Evolutionary conservation across 805 yeast species (phyloP).

Genomic region (Candida corydali): DNA sequence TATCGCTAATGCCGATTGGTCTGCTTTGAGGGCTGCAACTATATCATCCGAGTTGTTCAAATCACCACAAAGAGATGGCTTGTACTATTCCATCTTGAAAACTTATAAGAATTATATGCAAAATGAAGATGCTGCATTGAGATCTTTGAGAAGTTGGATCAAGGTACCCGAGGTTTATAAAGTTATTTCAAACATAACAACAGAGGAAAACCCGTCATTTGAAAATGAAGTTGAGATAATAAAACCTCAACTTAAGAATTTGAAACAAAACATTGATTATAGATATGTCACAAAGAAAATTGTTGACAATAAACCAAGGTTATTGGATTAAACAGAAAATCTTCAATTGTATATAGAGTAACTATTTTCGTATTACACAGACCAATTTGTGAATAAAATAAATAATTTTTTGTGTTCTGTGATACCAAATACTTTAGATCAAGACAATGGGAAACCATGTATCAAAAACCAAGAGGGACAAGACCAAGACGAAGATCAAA

Average conservation of each 20-base stretch:
- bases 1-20: conserved; percentile 83
- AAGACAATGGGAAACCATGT: conserved; percentile 5
- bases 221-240: conserved; percentile 14
- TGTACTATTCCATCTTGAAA: conserved; percentile 54
- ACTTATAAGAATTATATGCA: conserved; percentile 41
- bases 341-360: conserved; percentile 1
- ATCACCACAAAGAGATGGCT: conserved; percentile 42
- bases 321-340: conserved; percentile 2
- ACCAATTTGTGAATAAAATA: too few relatives aligned
- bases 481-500: neutral
- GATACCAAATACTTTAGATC: neutral
- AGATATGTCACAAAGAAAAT: conserved; percentile 16
- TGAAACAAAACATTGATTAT: conserved; percentile 28
- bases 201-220: conserved; percentile 16
- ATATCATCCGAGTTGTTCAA: conserved; percentile 35
- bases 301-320: conserved; percentile 9
- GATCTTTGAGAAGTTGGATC: conserved; percentile 28
- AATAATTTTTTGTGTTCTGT: neutral
- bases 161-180: conserved; percentile 20
- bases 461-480: conserved; percentile 1
- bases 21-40: conserved; percentile 76
- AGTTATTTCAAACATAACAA: conserved; percentile 19
- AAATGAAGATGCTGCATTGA: conserved; percentile 26
- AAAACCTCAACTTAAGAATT: conserved; percentile 21
- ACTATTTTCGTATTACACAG: too few relatives aligned